These are phyloP conservation scores for Fraxinus ornus DNA, from an alignment of 305 asterid genomes.

Conservation along the genomic window DNA sequence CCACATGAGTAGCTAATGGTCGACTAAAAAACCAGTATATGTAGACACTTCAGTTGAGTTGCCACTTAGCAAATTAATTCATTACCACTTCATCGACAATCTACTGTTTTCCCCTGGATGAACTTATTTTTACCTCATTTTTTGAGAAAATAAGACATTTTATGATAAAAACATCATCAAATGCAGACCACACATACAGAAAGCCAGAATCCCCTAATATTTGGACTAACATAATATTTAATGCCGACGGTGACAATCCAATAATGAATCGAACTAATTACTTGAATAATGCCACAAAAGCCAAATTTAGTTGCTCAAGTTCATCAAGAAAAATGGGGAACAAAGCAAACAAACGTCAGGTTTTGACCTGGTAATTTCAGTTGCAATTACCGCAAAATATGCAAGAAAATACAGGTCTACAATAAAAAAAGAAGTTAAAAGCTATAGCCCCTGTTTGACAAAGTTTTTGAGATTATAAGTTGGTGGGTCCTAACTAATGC, in stretches of 20 bases:
- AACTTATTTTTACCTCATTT: background rate
- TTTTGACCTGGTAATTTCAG: background rate
- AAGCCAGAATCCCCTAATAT: background rate
- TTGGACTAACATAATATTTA: background rate
- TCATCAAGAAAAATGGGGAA: background rate
- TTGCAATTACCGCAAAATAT: background rate
- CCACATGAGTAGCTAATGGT: background rate
- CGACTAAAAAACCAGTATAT: background rate
- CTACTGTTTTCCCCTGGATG: background rate
- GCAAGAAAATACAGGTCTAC: background rate
- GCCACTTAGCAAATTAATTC: background rate
- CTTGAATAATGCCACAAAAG: background rate
- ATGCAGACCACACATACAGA: background rate
- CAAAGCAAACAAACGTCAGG: background rate
- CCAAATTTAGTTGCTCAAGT: background rate
- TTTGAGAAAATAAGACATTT: background rate
- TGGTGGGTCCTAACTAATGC: background rate
- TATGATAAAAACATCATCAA: background rate
- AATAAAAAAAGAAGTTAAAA: background rate
- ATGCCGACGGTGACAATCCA: background rate
- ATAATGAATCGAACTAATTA: background rate
- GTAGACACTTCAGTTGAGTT: background rate
- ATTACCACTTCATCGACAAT: background rate
- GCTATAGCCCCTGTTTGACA: background rate
- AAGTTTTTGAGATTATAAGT: background rate